phyloP scores from a whole-genome alignment of 1,139 yeast genomes.

The Ogataea hybrid region DNA sequence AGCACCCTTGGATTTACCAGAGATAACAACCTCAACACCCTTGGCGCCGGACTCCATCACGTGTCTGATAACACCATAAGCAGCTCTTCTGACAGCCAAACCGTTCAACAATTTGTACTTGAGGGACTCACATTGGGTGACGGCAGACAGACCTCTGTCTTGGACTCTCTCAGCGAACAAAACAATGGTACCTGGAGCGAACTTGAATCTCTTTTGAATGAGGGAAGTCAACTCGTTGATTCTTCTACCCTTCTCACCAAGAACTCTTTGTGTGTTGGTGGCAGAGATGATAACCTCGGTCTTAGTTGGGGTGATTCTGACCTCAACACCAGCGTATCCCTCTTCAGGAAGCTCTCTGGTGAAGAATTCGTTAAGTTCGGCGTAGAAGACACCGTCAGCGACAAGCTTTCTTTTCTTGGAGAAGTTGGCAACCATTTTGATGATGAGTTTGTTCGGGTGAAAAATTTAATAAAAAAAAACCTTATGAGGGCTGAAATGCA shows the following conservation, averaged over 20 bases:
- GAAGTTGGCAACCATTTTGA: slow-evolving; percentile 59
- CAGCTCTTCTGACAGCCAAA: slow-evolving; percentile 99
- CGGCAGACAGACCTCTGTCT: slow-evolving; percentile 99
- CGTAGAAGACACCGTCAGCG: slow-evolving; percentile 99
- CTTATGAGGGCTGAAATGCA: slow-evolving; percentile 1
- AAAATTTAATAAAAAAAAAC: slow-evolving; percentile 3
- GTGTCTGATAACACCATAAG: slow-evolving; percentile 99
- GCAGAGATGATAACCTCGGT: slow-evolving; percentile 99
- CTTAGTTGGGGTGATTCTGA: slow-evolving; percentile 97
- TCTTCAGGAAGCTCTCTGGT: slow-evolving; percentile 99
- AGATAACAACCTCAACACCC: slow-evolving; percentile 99
- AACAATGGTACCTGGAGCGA: slow-evolving; percentile 90
- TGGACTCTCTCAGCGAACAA: slow-evolving; percentile 99
- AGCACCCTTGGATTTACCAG: slow-evolving; percentile 99
- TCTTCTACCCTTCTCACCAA: slow-evolving; percentile 99
- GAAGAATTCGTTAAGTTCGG: slow-evolving; percentile 99
- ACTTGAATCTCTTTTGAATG: slow-evolving; percentile 98
- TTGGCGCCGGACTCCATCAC: slow-evolving; percentile 99
- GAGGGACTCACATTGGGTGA: slow-evolving; percentile 99
- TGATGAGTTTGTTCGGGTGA: slow-evolving; percentile 8
- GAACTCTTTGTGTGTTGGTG: slow-evolving; percentile 97
- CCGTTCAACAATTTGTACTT: slow-evolving; percentile 98
- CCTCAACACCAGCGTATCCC: slow-evolving; percentile 99
- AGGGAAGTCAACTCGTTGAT: slow-evolving; percentile 98
- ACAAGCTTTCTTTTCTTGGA: slow-evolving; percentile 89